Evolutionary conservation across 177 flowering plant genomes (phyloP), one percentile per base, ranked within the genome.

Genomic region (Vitis hybrid): DNA sequence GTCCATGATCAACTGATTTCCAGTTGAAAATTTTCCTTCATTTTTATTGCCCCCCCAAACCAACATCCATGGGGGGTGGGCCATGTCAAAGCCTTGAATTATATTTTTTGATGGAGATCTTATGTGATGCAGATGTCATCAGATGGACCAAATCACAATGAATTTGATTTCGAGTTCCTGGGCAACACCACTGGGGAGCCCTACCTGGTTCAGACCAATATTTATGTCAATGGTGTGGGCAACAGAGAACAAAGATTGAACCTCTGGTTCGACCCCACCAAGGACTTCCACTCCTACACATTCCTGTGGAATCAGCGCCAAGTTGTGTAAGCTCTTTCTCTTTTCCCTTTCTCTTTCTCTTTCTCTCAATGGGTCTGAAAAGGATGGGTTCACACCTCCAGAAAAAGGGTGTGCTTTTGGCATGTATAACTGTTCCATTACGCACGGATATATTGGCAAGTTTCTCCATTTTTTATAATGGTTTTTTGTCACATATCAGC

Each of bases 221-320:
- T 94, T 12, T 94, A 91, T 71, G 86, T 92, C 1, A 94, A 94
- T 75, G 98, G 98, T 8, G 91, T 89, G 11, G 98, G 98, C 1
- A 94, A 94, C 82, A 85, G 98, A 51, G 98, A 94, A 73, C 91
- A 92, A 64, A 81, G 98, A 64, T 61, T 87, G 19, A 80, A 80
- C 70, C 90, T 94, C 13, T 94, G 98, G 98, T 94, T 92, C 74
- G 97, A 94, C 60, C 98, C 98, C n/a, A 84, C 90, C 27, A 78
- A 77, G 74, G 97, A 83, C 16, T 92, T 92, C 79, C 98, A 94
- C 75, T 72, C 92, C 13, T 94, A 94, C 79, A 82, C 93, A 7
- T 40, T 94, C 63, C 79, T 85, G 12, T 92, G 98, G 98, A 91
- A 78, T 77, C 88, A 79, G 49, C 89, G 84, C 70, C 94, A 87